Evolutionary conservation across 108 stramenopile genomes (phyloP).

Genomic region (Skeletonema marinoi): DNA sequence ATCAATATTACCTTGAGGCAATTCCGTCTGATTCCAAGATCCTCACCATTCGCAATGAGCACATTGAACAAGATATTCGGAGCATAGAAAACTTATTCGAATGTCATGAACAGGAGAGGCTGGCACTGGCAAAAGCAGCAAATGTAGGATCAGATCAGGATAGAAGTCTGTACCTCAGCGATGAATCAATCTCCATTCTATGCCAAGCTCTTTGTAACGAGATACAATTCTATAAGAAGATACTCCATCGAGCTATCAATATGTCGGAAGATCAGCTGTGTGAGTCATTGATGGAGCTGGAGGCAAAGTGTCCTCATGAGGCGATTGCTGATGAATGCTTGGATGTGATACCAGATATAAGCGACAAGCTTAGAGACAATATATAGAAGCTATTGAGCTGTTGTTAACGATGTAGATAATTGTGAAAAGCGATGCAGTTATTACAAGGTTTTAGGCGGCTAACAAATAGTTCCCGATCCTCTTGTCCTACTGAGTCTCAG

Average conservation of each 20-base stretch:
- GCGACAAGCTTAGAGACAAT: neutral
- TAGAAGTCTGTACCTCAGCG: conserved; percentile 17
- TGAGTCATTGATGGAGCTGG: neutral
- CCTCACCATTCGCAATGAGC: neutral
- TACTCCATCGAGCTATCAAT: neutral
- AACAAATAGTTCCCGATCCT: too few relatives aligned
- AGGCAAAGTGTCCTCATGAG: neutral
- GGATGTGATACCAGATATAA: neutral
- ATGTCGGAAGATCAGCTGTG: neutral
- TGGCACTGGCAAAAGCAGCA: neutral
- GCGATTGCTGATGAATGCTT: neutral
- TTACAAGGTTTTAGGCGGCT: too few relatives aligned
- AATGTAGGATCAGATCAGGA: neutral
- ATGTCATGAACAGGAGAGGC: neutral
- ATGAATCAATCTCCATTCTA: conserved; percentile 33
- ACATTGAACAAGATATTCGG: neutral
- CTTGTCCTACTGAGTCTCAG: too few relatives aligned
- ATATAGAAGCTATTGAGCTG: neutral
- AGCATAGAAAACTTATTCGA: neutral
- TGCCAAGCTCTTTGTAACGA: conserved; percentile 50
- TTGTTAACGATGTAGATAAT: too few relatives aligned
- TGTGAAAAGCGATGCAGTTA: too few relatives aligned
- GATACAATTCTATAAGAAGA: conserved; percentile 51
- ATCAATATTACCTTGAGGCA: neutral
- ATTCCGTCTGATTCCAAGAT: neutral